A percentile compares a stretch with the other conserved stretches of the same genome.
Evolutionary conservation across 768 basidiomycete species (phyloP).

Genomic region (Boletus patriciae): DNA sequence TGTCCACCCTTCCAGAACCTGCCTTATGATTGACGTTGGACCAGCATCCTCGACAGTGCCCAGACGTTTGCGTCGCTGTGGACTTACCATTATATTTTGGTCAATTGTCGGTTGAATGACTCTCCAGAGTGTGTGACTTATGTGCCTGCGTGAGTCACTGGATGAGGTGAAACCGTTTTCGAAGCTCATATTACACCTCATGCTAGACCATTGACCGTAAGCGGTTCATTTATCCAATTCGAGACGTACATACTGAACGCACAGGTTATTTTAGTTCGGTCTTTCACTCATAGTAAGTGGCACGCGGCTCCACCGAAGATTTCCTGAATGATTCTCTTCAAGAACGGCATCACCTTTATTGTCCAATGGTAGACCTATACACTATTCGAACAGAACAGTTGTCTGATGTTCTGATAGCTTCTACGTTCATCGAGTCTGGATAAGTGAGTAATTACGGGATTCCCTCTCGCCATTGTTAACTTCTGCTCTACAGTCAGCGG

Average conservation of each 20-base stretch:
- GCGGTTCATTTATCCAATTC: not conserved
- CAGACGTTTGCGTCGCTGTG: not conserved
- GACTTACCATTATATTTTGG: conserved; percentile 1
- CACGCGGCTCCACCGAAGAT: not conserved
- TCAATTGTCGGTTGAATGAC: conserved; percentile 9
- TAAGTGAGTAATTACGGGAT: too few relatives aligned
- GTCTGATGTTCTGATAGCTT: conserved; percentile 15
- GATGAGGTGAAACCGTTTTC: not conserved
- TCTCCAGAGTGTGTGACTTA: not conserved
- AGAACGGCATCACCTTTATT: conserved; percentile 20
- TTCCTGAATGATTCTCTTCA: not conserved
- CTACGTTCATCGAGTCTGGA: conserved; percentile 28
- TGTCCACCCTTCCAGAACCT: not conserved
- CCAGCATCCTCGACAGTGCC: conserved; percentile 9
- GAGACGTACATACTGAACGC: not conserved
- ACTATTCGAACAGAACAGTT: not conserved
- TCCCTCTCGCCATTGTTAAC: not conserved
- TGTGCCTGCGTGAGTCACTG: conserved; percentile 9
- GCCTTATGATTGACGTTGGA: not conserved
- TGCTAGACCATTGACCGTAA: conserved; percentile 7
- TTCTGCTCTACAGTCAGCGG: conserved; percentile 16
- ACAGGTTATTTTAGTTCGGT: not conserved
- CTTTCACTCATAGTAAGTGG: conserved; percentile 5
- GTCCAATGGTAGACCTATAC: conserved; percentile 18
- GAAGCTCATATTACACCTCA: not conserved